Conservation (phyloP, 2,329 filamentous ascomycete genomes). For the Penicillium sp. region DNA sequence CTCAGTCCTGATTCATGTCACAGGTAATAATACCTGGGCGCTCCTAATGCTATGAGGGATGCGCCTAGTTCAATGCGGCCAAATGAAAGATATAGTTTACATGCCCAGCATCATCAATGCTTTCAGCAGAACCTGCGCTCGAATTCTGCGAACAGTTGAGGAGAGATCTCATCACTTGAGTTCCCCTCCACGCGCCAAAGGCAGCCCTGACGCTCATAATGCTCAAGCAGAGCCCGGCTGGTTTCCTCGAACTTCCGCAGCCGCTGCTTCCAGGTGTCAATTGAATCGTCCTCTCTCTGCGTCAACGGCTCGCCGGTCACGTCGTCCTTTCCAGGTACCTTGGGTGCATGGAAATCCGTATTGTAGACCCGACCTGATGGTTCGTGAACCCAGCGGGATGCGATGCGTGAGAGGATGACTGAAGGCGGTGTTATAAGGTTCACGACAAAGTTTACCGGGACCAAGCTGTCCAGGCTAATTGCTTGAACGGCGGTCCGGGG, state of each 20-base stretch:
- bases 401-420: conserved; percentile 86
- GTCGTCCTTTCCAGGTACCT: conserved; percentile 79
- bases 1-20: conserved; percentile 10
- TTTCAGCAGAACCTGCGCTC: conserved; percentile 68
- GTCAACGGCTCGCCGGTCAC: conserved; percentile 84
- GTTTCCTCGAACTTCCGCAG: conserved; percentile 85
- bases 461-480: conserved; percentile 70
- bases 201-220: conserved; percentile 82
- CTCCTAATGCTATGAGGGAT: conserved; percentile 5
- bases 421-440: conserved; percentile 81
- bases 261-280: conserved; percentile 79
- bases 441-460: conserved; percentile 94
- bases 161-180: conserved; percentile 92
- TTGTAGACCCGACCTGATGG: conserved; percentile 94
- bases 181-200: conserved; percentile 85
- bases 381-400: conserved; percentile 90
- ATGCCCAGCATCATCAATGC: not conserved
- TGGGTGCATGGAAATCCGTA: conserved; percentile 85
- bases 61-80: conserved; percentile 4
- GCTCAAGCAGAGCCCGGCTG: conserved; percentile 79
- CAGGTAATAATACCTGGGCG: conserved; percentile 19
- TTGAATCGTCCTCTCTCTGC: conserved; percentile 81
- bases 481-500: conserved; percentile 86
- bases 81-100: conserved; percentile 16
- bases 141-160: conserved; percentile 83